These are phyloP conservation scores for Clathrus columnatus DNA, from an alignment of 768 basidiomycete species.

Conservation along the genomic window DNA sequence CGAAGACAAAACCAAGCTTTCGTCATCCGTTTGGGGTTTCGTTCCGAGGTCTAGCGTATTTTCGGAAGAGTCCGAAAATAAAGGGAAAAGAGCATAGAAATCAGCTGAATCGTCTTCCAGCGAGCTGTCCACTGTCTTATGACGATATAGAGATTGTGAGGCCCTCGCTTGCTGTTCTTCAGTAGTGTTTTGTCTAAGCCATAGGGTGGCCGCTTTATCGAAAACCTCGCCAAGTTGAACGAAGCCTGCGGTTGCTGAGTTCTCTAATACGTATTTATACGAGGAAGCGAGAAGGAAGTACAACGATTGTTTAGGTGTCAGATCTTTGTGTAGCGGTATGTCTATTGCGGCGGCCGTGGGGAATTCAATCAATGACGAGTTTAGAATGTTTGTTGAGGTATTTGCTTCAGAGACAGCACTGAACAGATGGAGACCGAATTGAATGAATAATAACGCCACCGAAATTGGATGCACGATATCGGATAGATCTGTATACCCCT, in stretches of 20 bases:
- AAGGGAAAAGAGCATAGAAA: constrained; percentile 78
- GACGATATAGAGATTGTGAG: constrained; percentile 70
- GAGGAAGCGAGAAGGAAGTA: constrained; percentile 40
- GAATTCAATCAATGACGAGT: background rate
- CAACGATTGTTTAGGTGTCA: constrained; percentile 34
- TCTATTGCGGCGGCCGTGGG: constrained; percentile 1
- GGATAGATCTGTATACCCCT: constrained; percentile 55
- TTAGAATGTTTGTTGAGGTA: background rate
- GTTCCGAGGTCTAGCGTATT: constrained; percentile 8
- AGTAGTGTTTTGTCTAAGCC: constrained; percentile 72
- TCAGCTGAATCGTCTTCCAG: constrained; percentile 69
- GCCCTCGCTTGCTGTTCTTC: constrained; percentile 55
- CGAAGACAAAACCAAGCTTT: background rate
- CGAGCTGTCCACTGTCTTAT: constrained; percentile 41
- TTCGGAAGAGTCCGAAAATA: constrained; percentile 47
- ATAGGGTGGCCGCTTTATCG: constrained; percentile 67
- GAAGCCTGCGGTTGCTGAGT: constrained; percentile 25
- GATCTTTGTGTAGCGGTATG: constrained; percentile 20
- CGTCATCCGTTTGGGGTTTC: background rate
- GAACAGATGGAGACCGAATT: constrained; percentile 61
- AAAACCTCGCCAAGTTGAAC: constrained; percentile 42
- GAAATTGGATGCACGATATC: constrained; percentile 67
- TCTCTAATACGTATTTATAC: constrained; percentile 36
- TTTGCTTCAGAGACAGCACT: constrained; percentile 11
- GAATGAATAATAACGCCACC: constrained; percentile 54